phyloP scores from a whole-genome alignment of 2,329 filamentous ascomycete species.

The Aspergillus luchuensis region DNA sequence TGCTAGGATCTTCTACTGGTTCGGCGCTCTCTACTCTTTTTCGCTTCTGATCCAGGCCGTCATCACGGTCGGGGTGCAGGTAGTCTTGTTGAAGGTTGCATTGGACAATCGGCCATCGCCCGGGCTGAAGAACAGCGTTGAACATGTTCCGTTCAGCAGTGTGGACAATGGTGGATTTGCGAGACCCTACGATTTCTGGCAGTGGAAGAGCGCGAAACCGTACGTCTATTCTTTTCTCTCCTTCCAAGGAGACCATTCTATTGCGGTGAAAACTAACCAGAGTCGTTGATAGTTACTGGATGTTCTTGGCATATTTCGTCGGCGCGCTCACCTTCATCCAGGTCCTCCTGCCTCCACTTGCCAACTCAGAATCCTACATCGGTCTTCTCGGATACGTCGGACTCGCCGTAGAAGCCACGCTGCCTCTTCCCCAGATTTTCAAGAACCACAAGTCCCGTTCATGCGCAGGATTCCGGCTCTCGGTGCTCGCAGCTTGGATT shows the following conservation, averaged over 20 bases:
- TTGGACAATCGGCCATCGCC: conserved; percentile 56
- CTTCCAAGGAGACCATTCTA: background rate
- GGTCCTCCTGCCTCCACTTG: conserved; percentile 53
- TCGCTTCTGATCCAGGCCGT: conserved; percentile 62
- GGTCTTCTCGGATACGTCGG: conserved; percentile 48
- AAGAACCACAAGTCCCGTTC: conserved; percentile 51
- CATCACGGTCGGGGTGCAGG: conserved; percentile 62
- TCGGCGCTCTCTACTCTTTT: conserved; percentile 61
- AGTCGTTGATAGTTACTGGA: conserved; percentile 53
- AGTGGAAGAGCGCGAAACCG: conserved; percentile 59
- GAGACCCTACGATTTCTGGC: conserved; percentile 65
- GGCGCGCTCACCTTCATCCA: conserved; percentile 54
- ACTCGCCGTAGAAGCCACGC: conserved; percentile 50
- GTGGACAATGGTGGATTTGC: conserved; percentile 31
- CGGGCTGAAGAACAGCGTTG: conserved; percentile 40
- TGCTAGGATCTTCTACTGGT: conserved; percentile 65
- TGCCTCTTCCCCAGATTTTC: conserved; percentile 52
- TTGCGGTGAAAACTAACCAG: conserved; percentile 6
- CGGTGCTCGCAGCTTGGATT: conserved; percentile 51
- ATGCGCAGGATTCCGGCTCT: conserved; percentile 53
- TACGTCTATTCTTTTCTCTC: conserved; percentile 34
- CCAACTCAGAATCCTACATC: conserved; percentile 46
- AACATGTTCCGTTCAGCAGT: conserved; percentile 46
- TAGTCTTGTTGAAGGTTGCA: conserved; percentile 62
- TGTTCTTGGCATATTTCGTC: conserved; percentile 58